Evolutionary conservation across 345 rosid genomes (phyloP).

Genomic region (Brassica juncea): DNA sequence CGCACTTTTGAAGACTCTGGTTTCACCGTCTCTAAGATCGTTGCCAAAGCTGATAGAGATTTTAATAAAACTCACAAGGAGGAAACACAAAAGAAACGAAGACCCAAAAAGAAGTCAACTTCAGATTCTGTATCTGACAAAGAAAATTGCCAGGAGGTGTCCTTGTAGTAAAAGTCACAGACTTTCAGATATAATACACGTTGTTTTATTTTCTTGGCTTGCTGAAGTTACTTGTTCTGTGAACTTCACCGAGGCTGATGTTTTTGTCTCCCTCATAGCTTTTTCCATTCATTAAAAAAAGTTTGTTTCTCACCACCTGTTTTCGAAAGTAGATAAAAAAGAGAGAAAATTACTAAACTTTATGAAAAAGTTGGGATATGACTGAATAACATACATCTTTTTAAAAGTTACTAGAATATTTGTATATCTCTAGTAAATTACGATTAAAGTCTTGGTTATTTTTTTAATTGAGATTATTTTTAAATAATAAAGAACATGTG

Average conservation of each 20-base stretch:
- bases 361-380: too few species aligned
- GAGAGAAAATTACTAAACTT: too few species aligned
- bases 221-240: background rate
- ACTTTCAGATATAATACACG: background rate
- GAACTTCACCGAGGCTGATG: background rate
- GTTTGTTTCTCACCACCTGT: background rate
- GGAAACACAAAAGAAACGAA: constrained; percentile 54
- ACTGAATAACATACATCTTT: too few species aligned
- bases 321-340: background rate
- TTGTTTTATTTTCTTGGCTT: background rate
- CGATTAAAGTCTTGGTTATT: too few species aligned
- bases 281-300: background rate
- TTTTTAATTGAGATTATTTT: too few species aligned
- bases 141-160: background rate
- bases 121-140: background rate
- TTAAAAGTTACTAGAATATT: too few species aligned
- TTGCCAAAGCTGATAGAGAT: constrained; percentile 77
- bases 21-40: constrained; percentile 83
- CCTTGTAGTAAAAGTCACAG: background rate
- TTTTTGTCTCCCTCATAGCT: background rate
- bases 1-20: constrained; percentile 75
- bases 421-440: too few species aligned
- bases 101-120: background rate
- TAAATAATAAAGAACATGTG: too few species aligned
- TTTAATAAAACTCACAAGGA: constrained; percentile 47